A percentile compares a stretch with the other conserved stretches of the same genome.
phyloP scores from a whole-genome alignment of 192 early-diverging fungal species.

The Coemansia sp. region DNA sequence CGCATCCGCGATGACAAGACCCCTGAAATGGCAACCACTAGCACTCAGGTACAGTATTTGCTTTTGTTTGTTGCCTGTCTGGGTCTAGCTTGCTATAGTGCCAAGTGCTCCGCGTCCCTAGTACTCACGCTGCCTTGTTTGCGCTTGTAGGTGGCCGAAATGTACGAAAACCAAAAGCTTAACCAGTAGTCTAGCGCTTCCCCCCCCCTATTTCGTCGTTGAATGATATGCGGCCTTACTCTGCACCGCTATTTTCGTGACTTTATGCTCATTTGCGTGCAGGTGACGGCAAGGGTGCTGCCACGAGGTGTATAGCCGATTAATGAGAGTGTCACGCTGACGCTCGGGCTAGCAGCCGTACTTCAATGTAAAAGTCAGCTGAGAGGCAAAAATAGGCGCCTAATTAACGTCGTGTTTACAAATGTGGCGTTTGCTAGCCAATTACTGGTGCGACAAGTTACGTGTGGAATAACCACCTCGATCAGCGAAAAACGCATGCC shows the following conservation, averaged over 20 bases:
- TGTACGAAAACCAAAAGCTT: slow-evolving; percentile 58
- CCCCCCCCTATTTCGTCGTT: background rate
- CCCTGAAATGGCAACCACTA: slow-evolving; percentile 88
- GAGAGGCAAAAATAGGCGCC: background rate
- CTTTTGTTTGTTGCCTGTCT: slow-evolving; percentile 12
- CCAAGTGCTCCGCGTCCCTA: background rate
- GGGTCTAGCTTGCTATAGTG: background rate
- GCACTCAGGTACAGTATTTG: slow-evolving; percentile 64
- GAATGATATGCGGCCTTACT: background rate
- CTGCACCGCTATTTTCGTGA: background rate
- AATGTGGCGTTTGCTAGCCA: background rate
- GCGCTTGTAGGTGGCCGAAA: slow-evolving; percentile 50
- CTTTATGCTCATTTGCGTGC: background rate
- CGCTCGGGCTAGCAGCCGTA: background rate
- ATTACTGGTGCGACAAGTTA: background rate
- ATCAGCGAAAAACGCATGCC: background rate
- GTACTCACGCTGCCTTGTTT: background rate
- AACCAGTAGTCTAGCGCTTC: slow-evolving; percentile 20
- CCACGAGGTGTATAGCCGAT: background rate
- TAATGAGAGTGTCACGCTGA: background rate
- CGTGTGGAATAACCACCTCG: background rate
- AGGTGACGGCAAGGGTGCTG: background rate
- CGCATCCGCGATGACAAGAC: slow-evolving; percentile 93
- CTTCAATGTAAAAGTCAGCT: background rate
- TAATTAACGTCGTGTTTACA: background rate